These are phyloP conservation scores for Entomophthora muscae DNA, from an alignment of 371 early-diverging fungal species.

Conservation along the genomic window DNA sequence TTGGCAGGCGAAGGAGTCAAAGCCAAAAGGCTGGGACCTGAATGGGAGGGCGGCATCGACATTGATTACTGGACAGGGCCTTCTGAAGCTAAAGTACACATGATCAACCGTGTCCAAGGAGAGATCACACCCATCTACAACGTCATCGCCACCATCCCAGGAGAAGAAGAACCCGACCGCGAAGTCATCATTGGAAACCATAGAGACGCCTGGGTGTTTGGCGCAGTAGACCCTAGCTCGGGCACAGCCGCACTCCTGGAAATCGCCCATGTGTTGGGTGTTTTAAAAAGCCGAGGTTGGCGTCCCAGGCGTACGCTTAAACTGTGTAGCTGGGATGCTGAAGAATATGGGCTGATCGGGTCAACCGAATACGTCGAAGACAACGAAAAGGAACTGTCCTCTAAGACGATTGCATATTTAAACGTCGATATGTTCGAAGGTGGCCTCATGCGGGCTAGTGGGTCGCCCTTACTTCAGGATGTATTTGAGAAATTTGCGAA, in stretches of 20 bases:
- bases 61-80: constrained; percentile 2
- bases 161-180: constrained; percentile 4
- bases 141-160: constrained; percentile 6
- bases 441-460: background rate
- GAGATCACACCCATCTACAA: constrained; percentile 4
- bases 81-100: constrained; percentile 3
- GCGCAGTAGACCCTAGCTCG: constrained; percentile 4
- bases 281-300: constrained; percentile 2
- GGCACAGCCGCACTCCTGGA: background rate
- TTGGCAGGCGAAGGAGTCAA: constrained; percentile 3
- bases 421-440: constrained; percentile 7
- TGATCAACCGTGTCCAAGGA: background rate
- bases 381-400: background rate
- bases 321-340: constrained; percentile 8
- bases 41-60: constrained; percentile 7
- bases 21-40: background rate
- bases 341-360: constrained; percentile 7
- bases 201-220: constrained; percentile 7
- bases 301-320: constrained; percentile 3
- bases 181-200: constrained; percentile 5
- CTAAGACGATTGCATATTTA: constrained; percentile 1
- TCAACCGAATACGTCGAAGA: constrained; percentile 6
- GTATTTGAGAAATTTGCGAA: background rate
- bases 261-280: constrained; percentile 1
- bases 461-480: background rate